A percentile compares a stretch with the other conserved stretches of the same genome.
phyloP scores from a whole-genome alignment of 805 yeast genomes.

The Saturnispora quitensis region DNA sequence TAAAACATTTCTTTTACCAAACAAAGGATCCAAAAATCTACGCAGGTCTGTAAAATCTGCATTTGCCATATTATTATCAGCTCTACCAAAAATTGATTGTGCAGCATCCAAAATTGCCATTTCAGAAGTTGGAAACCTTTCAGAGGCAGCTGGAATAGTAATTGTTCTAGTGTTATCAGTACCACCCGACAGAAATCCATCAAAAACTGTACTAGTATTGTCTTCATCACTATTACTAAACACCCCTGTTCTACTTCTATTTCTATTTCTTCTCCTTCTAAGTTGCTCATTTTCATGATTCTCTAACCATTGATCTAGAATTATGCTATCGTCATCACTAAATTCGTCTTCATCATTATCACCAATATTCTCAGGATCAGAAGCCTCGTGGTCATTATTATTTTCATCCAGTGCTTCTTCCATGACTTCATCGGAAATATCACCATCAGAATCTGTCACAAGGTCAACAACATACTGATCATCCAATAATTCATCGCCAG shows the following conservation, averaged over 20 bases:
- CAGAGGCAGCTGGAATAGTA: constrained; percentile 5
- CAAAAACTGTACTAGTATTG: constrained; percentile 11
- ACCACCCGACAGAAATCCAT: not conserved
- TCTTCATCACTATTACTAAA: constrained; percentile 19
- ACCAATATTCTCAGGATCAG: constrained; percentile 16
- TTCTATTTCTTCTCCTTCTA: constrained; percentile 15
- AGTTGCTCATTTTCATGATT: constrained; percentile 22
- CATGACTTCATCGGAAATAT: constrained; percentile 16
- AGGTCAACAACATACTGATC: constrained; percentile 23
- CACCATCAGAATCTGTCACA: constrained; percentile 10
- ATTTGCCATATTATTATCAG: not conserved
- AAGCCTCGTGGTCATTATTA: constrained; percentile 6
- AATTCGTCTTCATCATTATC: constrained; percentile 16
- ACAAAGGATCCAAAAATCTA: constrained; percentile 13
- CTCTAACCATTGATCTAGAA: constrained; percentile 26
- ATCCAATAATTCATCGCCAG: constrained; percentile 20
- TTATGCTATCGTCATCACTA: constrained; percentile 24
- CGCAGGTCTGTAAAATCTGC: constrained; percentile 7
- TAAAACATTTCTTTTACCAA: constrained; percentile 8
- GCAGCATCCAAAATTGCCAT: constrained; percentile 8
- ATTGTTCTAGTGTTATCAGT: not conserved
- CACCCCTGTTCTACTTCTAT: constrained; percentile 10
- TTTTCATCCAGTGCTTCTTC: constrained; percentile 20
- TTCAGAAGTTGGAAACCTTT: not conserved
- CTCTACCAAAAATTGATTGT: constrained; percentile 6